Base-by-base conservation (phyloP, 306 rosid species). In the Betula pendula region DNA sequence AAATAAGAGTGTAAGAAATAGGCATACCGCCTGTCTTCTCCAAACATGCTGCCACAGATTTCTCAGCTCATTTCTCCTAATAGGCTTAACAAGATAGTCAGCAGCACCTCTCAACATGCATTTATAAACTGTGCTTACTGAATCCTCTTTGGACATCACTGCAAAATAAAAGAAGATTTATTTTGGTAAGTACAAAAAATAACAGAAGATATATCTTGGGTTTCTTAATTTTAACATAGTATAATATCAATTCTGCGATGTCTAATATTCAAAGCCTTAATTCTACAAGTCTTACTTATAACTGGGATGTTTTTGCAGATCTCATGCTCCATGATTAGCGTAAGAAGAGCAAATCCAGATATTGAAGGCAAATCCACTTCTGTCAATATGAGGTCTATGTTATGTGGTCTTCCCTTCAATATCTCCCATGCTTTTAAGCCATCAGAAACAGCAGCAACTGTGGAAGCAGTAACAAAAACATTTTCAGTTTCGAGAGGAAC, bases 11-110 rank as follows among this genome's bases (percentile, higher is more conserved):
- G 25, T 12, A 68, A 70, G 45, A 15, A 59, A 51, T 31, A 71
- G 55, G 62, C 89, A 67, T 89, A 96, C 99, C 0, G 97, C 72
- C 86, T 91, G 93, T 82, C 94, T 89, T 81, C 99, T 92, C 99
- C 99, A 92, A 81, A 96, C 99, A 88, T 96, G 99, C 84, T 92
- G 99, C 99, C 99, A 96, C 72, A 96, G 81, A 84, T 96, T 91
- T 75, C 89, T 88, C 83, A 95, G 86, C 77, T 95, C 97, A 82
- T 95, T 95, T 82, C 84, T 95, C 75, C 99, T 85, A 40, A 95
- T 60, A 11, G 99, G 99, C 84, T 95, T 95, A 47, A 95, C 96
- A 75, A 95, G 97, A 90, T 92, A 95, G 76, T 95, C 99, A 71
- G 94, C 92, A 44, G 97, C 99, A 75, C 99, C 99, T 84, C 90